Base-by-base conservation (phyloP, 495 filamentous ascomycete genomes). In the Hypoxylon crocopeplum region DNA sequence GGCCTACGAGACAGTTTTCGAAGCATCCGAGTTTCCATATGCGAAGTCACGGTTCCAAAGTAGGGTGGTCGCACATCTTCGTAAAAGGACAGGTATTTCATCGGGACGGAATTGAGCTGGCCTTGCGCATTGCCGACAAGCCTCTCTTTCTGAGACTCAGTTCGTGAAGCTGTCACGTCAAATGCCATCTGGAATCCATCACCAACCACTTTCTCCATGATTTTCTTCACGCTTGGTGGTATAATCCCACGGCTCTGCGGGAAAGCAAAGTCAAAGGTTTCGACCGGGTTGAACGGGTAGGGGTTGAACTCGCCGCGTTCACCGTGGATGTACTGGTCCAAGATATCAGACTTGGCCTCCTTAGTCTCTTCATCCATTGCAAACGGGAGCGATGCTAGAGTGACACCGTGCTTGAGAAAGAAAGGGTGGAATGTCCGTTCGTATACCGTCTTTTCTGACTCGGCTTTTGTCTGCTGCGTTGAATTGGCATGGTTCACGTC, bases 51-150 rank as follows among this genome's bases (percentile, higher is more conserved):
- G 0, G 95, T 97, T 6, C 94, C 94, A 53, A 85, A 84, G 63
- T 97, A 99, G 0, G 94, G 86, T 10, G 95, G 94, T 22, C 94
- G 82, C 5, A 97, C 89, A 73, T 98, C 94, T 72, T 96, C 88
- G 5, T 77, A 75, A 56, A 98, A 98, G 42, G 84, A 82, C 5
- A 99, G 74, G 22, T 88, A 86, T 67, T 96, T 97, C 68, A 91
- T 78, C 2, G 86, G 81, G 5, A 95, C 73, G 3, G 74, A 64
- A 39, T 81, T 79, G 11, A 98, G 79, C 2, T 83, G 68, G n/a
- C 84, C 67, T 24, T 58, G 68, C 34, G 70, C 66, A 22, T 74
- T 75, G 36, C 77, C 74, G 17, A 77, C 72, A 17, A 78, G 73
- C 27, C 80, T 73, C 24, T 76, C 63, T 30, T 65, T 77, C 40